A percentile compares a stretch with the other conserved stretches of the same genome.
phyloP scores from a whole-genome alignment of 345 rosid genomes.

The Corchorus capsularis region DNA sequence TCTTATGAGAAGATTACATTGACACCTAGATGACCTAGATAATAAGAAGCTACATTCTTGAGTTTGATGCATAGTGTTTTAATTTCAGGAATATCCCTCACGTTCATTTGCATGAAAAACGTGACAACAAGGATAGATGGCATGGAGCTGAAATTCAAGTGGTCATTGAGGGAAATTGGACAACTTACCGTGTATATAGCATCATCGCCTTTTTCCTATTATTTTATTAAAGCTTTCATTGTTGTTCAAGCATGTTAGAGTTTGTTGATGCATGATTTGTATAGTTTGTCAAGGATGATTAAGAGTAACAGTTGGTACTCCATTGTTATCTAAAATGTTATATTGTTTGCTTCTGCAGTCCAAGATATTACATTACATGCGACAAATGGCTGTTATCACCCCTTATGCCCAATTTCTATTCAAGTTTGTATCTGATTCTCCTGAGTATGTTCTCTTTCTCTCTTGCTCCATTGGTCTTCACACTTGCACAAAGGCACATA shows the following conservation, averaged over 20 bases:
- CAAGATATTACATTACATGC: conserved; percentile 95
- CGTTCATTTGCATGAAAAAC: conserved; percentile 85
- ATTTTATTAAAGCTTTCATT: conserved; percentile 11
- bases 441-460: conserved; percentile 65
- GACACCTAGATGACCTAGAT: neutral
- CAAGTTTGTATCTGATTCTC: conserved; percentile 69
- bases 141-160: conserved; percentile 96
- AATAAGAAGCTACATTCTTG: neutral
- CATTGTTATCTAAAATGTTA: conserved; percentile 14
- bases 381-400: conserved; percentile 99
- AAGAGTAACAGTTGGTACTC: neutral
- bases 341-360: conserved; percentile 57
- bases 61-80: conserved; percentile 18
- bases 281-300: neutral
- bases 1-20: neutral
- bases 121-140: conserved; percentile 65
- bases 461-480: conserved; percentile 4
- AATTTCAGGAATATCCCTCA: conserved; percentile 87
- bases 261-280: conserved; percentile 9
- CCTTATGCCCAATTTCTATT: conserved; percentile 92
- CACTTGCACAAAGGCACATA: neutral
- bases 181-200: conserved; percentile 81
- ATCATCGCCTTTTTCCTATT: conserved; percentile 2
- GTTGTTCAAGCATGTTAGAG: conserved; percentile 10
- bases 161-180: conserved; percentile 98